Evolutionary conservation across 2,329 filamentous ascomycete species (phyloP).

Genomic region (Endothia cerciana): DNA sequence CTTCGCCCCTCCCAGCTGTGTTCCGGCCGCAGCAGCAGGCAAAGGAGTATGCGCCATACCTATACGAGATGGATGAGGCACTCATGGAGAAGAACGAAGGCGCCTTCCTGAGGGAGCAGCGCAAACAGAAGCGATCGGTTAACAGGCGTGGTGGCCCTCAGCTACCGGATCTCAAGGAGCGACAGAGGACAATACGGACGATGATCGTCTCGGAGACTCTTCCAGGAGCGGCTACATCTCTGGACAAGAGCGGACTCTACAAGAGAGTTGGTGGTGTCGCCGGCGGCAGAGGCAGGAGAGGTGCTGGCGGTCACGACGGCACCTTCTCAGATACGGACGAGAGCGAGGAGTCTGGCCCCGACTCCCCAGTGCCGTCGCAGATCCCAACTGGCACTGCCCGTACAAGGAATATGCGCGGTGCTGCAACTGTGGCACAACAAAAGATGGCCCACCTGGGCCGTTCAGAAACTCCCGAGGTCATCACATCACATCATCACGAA

Average conservation of each 20-base stretch:
- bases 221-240: conserved; percentile 77
- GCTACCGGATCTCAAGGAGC: conserved; percentile 93
- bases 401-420: conserved; percentile 86
- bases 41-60: conserved; percentile 90
- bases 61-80: conserved; percentile 91
- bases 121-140: conserved; percentile 92
- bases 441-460: conserved; percentile 82
- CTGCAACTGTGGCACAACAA: conserved; percentile 82
- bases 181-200: conserved; percentile 89
- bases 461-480: conserved; percentile 86
- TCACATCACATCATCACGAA: conserved; percentile 69
- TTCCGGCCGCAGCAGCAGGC: conserved; percentile 91
- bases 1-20: conserved; percentile 78
- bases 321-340: conserved; percentile 88
- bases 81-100: conserved; percentile 90
- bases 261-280: conserved; percentile 71
- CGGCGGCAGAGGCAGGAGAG: conserved; percentile 51
- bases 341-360: conserved; percentile 83
- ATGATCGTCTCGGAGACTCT: conserved; percentile 91
- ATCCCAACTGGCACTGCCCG: conserved; percentile 74
- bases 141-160: conserved; percentile 91
- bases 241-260: conserved; percentile 87
- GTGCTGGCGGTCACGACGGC: conserved; percentile 60
- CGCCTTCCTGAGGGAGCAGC: conserved; percentile 90
- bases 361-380: conserved; percentile 80